phyloP scores from a whole-genome alignment of 2,329 filamentous ascomycete species.

The Lachnum nothofagi region DNA sequence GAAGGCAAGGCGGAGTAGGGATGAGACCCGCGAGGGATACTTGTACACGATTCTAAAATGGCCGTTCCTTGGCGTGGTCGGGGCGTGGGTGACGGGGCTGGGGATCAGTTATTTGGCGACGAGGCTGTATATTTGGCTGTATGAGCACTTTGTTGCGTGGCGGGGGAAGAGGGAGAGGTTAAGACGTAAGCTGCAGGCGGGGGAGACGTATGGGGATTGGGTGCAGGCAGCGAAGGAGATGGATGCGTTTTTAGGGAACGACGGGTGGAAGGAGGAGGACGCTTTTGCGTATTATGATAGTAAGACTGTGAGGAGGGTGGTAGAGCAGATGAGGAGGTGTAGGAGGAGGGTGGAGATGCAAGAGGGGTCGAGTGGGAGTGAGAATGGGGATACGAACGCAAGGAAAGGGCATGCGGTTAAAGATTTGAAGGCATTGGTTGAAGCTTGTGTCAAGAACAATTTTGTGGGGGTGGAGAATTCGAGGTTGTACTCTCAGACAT shows the following conservation, averaged over 20 bases:
- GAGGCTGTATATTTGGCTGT: constrained; percentile 81
- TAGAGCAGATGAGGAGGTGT: constrained; percentile 65
- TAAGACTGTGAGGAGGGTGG: constrained; percentile 72
- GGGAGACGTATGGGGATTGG: constrained; percentile 79
- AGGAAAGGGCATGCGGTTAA: constrained; percentile 51
- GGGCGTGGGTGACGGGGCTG: constrained; percentile 73
- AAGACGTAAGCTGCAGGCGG: constrained; percentile 63
- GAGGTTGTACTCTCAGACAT: constrained; percentile 92
- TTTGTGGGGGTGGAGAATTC: constrained; percentile 94
- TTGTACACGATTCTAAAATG: constrained; percentile 87
- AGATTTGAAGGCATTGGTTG: constrained; percentile 70
- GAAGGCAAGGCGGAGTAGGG: constrained; percentile 52
- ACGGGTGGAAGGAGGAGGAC: constrained; percentile 72
- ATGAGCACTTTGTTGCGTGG: constrained; percentile 91
- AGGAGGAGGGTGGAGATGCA: constrained; percentile 51
- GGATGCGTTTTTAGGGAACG: constrained; percentile 75
- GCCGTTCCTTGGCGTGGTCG: constrained; percentile 76
- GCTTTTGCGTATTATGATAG: constrained; percentile 83
- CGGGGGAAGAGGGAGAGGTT: constrained; percentile 70
- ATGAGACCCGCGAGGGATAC: constrained; percentile 92
- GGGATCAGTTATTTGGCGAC: constrained; percentile 72
- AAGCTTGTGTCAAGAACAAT: constrained; percentile 95
- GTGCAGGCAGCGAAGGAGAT: constrained; percentile 70
- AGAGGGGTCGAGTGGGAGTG: constrained; percentile 41
- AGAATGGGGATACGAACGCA: constrained; percentile 34